phyloP scores from a whole-genome alignment of 208 protist species.

The Vickermania ingenoplastis region DNA sequence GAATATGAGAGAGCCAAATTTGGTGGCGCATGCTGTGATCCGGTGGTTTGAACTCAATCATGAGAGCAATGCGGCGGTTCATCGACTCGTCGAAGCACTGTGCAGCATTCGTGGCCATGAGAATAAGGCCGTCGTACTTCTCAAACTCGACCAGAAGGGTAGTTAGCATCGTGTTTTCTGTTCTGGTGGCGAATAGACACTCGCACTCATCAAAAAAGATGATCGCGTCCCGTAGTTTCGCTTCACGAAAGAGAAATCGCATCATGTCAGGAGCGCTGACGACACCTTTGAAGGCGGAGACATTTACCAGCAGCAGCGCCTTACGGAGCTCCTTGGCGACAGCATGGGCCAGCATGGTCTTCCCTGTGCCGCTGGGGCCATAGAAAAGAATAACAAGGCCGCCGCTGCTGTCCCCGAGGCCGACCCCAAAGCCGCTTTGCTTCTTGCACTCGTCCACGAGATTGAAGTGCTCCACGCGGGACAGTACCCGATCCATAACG shows the following conservation, averaged over 20 bases:
- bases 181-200: constrained; percentile 78
- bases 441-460: constrained; percentile 76
- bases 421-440: constrained; percentile 66
- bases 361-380: constrained; percentile 87
- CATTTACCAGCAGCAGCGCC: constrained; percentile 81
- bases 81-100: constrained; percentile 89
- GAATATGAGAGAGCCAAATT: constrained; percentile 82
- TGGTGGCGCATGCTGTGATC: constrained; percentile 76
- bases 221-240: constrained; percentile 85
- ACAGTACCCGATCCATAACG: constrained; percentile 74
- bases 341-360: constrained; percentile 92
- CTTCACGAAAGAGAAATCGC: constrained; percentile 88
- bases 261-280: constrained; percentile 60
- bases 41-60: constrained; percentile 85
- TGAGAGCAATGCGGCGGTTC: constrained; percentile 88
- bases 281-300: constrained; percentile 68
- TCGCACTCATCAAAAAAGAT: constrained; percentile 94
- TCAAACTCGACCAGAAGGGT: constrained; percentile 89
- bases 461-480: constrained; percentile 81
- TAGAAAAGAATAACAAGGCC: constrained; percentile 90
- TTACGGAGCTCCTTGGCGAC: constrained; percentile 82
- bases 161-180: constrained; percentile 71
- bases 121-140: constrained; percentile 79
- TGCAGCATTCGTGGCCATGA: constrained; percentile 88
- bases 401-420: constrained; percentile 38